Evolutionary conservation across 2,329 filamentous ascomycete species (phyloP).

Genomic region (Chrysosporium keratinophilum): DNA sequence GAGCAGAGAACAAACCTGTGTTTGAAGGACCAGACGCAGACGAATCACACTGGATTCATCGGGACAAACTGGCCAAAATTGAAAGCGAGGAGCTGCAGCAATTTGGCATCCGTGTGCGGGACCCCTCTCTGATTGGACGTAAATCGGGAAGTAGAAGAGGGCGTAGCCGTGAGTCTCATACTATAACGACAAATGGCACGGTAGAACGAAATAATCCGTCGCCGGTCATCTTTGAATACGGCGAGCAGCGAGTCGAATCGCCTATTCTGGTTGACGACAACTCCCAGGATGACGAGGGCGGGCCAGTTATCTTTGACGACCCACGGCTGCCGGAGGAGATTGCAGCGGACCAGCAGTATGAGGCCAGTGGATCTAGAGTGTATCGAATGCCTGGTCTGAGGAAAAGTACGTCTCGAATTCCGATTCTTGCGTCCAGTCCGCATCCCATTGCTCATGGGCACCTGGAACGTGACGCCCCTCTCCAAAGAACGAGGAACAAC

Average conservation of each 20-base stretch:
- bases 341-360: conserved; percentile 38
- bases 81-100: conserved; percentile 43
- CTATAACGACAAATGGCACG: conserved; percentile 23
- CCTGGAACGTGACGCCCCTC: conserved; percentile 62
- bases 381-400: conserved; percentile 44
- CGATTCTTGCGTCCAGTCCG: conserved; percentile 69
- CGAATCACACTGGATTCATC: conserved; percentile 41
- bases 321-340: conserved; percentile 68
- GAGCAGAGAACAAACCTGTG: conserved; percentile 10
- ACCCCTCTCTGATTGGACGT: conserved; percentile 28
- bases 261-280: conserved; percentile 29
- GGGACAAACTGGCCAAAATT: conserved; percentile 42
- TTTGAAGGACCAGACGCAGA: conserved; percentile 22
- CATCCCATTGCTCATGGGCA: conserved; percentile 61
- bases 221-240: conserved; percentile 27
- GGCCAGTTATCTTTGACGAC: conserved; percentile 44
- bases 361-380: conserved; percentile 37
- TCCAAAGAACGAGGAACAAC: conserved; percentile 49
- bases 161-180: conserved; percentile 30
- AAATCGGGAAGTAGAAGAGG: conserved; percentile 28
- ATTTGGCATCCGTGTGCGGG: conserved; percentile 35
- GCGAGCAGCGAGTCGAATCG: conserved; percentile 24
- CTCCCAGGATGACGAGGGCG: conserved; percentile 29
- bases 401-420: conserved; percentile 68
- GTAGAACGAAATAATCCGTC: conserved; percentile 29